Base-by-base conservation (phyloP, 371 early-diverging fungal genomes). In the Mortierella sp. region DNA sequence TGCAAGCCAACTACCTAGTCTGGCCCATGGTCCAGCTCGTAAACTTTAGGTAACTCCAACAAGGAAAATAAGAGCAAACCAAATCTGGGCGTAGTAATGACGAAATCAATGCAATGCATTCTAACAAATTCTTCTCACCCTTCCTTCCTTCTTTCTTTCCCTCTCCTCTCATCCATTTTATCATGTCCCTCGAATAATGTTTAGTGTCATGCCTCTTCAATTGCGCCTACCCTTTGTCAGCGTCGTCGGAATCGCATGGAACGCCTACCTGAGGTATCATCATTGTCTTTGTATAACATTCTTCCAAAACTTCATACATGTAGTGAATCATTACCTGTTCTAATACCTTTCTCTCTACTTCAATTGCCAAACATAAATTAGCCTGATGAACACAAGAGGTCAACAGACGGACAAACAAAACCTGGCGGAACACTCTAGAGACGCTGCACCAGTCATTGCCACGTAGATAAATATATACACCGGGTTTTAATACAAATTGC, bases 21-120 rank as follows among this genome's bases (percentile, higher is more conserved):
- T 97, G 97, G 97, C 96, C 97, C 16, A 78, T 91, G 7, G 96
- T 95, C 10, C 97, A 96, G 83, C 84, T 91, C 10, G 86, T 97
- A 32, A 96, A 96, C 83, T 96, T 97, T 83, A 92, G 93, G 73
- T 91, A 82, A n/a, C n/a, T 2, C 43, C 2, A 21, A 55, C 41
- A 41, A 41, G 41, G 4, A 60, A 14, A 60, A 16, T 16, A 8
- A 43, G 27, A 14, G 6, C 29, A 3, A 24, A 14, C 35, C 29
- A 41, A 38, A 35, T 35, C 12, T 21, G 21, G 55, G 54, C 58
- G n/a, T 41, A 8, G 43, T 0, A 27, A 74, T 48, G 48, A 54
- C 73, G 38, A 51, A 51, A 54, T 48, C 55, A 24, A 24, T 14
- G 27, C 14, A 32, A 35, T 21, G 56, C 14, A 12, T 21, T 65